These are phyloP conservation scores for Calonectria naviculata DNA, from an alignment of 2,329 filamentous ascomycete species.

Conservation along the genomic window DNA sequence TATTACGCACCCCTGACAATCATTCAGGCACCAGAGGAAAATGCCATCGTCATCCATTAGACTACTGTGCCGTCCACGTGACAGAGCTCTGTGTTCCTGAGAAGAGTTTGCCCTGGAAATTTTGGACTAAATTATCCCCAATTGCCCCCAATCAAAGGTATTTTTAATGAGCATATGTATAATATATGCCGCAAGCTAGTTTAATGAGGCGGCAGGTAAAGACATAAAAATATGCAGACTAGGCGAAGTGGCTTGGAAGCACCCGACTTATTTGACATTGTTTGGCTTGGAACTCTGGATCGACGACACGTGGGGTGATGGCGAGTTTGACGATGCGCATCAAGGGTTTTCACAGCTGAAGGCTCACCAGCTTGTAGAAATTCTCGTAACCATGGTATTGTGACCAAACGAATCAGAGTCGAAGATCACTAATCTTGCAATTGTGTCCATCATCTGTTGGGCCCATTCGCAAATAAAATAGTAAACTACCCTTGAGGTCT, in stretches of 20 bases:
- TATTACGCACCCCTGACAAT: neutral
- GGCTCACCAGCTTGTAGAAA: too few relatives aligned
- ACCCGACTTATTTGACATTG: neutral
- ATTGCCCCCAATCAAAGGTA: neutral
- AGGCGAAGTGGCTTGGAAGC: neutral
- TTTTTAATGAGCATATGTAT: too few relatives aligned
- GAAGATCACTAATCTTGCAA: too few relatives aligned
- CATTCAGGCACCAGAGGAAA: neutral
- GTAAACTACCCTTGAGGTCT: neutral
- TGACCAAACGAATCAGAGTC: neutral
- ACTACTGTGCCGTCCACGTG: constrained; percentile 1
- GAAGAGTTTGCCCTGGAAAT: neutral
- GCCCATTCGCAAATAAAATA: too few relatives aligned
- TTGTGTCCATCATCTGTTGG: too few relatives aligned
- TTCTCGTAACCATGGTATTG: neutral
- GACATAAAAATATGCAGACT: neutral
- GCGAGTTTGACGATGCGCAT: neutral
- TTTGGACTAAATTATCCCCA: neutral
- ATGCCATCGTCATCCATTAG: neutral
- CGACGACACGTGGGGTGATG: neutral
- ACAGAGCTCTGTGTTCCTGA: neutral
- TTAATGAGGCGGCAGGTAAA: neutral
- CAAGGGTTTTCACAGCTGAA: too few relatives aligned
- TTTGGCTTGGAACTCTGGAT: neutral
- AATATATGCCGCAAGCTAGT: neutral